A percentile compares a stretch with the other conserved stretches of the same genome.
Conservation (phyloP, 768 basidiomycete species). For the Paxillus rubicundulus region DNA sequence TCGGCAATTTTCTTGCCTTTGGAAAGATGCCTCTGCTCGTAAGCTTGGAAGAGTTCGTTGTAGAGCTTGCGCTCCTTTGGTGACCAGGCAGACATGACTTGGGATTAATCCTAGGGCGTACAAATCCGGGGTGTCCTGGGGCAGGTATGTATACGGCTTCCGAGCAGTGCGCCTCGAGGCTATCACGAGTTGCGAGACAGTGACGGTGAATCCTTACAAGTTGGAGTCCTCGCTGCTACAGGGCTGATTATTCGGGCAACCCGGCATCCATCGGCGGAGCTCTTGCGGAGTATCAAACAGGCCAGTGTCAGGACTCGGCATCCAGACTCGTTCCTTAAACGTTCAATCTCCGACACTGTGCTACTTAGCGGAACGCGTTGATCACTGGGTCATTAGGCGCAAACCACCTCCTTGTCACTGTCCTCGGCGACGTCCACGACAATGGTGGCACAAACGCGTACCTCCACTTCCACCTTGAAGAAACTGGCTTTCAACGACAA, state of each 20-base stretch:
- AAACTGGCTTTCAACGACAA: constrained; percentile 81
- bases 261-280: too few relatives aligned
- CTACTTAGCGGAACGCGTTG: constrained; percentile 10
- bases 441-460: constrained; percentile 78
- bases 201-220: too few relatives aligned
- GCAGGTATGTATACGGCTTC: too few relatives aligned
- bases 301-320: too few relatives aligned
- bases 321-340: too few relatives aligned
- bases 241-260: too few relatives aligned
- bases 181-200: too few relatives aligned
- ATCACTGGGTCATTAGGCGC: neutral
- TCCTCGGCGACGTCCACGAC: constrained; percentile 17
- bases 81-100: constrained; percentile 37
- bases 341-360: constrained; percentile 10
- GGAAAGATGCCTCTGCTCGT: constrained; percentile 86
- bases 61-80: constrained; percentile 84
- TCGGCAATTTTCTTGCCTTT: constrained; percentile 90
- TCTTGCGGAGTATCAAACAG: too few relatives aligned
- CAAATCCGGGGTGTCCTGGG: too few relatives aligned
- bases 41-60: constrained; percentile 80
- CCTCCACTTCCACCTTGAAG: constrained; percentile 49
- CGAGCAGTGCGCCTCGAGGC: too few relatives aligned
- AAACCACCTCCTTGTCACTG: constrained; percentile 4
- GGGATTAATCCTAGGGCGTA: too few relatives aligned
- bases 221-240: too few relatives aligned